phyloP scores from a whole-genome alignment of 2,329 filamentous ascomycete genomes.

The Colletotrichum aenigma region DNA sequence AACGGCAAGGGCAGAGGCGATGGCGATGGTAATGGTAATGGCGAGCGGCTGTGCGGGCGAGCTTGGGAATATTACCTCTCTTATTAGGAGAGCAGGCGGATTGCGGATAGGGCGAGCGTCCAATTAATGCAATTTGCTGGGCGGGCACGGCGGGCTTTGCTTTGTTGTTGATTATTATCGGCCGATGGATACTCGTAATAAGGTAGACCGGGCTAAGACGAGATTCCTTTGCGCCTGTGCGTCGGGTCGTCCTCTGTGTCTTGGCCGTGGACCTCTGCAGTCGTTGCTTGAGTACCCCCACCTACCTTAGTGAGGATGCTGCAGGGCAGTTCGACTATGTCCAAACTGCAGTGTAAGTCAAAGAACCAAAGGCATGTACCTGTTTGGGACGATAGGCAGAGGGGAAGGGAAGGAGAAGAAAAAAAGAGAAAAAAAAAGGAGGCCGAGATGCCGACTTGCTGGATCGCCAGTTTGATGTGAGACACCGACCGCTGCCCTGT shows the following conservation, averaged over 20 bases:
- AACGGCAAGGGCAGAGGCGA: neutral
- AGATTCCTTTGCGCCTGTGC: neutral
- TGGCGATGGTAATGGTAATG: neutral
- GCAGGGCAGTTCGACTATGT: neutral
- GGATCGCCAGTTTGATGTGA: neutral
- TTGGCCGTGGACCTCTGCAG: neutral
- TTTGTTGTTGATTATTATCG: constrained; percentile 6
- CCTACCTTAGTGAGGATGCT: neutral
- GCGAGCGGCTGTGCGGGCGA: neutral
- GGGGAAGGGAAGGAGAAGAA: neutral
- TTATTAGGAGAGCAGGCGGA: neutral
- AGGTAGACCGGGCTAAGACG: neutral
- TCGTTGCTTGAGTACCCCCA: neutral
- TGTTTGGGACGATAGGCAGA: neutral
- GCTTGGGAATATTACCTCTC: neutral
- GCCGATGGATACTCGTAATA: neutral
- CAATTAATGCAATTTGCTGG: constrained; percentile 5
- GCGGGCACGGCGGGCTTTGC: neutral
- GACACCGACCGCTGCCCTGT: neutral
- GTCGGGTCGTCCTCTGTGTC: neutral
- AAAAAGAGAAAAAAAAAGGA: neutral
- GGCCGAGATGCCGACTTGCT: neutral
- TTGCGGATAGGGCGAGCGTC: neutral
- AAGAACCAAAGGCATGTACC: neutral
- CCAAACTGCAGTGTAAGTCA: neutral